Percentiles rank a stretch among this genome's conserved stretches.
Conservation (phyloP, 805 yeast species). For the Zygoascus biomembranicola region DNA sequence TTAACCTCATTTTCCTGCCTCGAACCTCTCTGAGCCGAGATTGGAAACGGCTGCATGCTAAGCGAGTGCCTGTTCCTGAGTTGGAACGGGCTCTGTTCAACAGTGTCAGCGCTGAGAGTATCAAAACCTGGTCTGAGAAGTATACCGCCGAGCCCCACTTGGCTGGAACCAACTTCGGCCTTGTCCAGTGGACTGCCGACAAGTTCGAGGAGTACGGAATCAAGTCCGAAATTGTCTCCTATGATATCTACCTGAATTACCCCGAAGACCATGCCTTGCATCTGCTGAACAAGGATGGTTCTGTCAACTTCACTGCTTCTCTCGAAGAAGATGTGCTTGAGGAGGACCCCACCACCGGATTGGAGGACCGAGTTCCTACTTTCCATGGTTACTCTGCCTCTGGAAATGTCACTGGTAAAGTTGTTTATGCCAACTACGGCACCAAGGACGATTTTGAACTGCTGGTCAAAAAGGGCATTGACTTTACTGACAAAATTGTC, state of each 20-base stretch:
- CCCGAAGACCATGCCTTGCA: slow-evolving; percentile 49
- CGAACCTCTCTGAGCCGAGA: slow-evolving; percentile 78
- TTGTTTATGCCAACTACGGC: slow-evolving; percentile 65
- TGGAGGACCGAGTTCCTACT: slow-evolving; percentile 51
- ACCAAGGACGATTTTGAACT: slow-evolving; percentile 48
- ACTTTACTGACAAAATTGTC: slow-evolving; percentile 50
- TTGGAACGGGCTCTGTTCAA: slow-evolving; percentile 53
- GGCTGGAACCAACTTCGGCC: slow-evolving; percentile 36
- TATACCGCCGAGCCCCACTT: slow-evolving; percentile 50
- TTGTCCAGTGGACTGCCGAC: slow-evolving; percentile 47
- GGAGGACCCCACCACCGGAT: slow-evolving; percentile 43
- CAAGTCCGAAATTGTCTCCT: slow-evolving; percentile 43
- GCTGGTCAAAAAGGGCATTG: slow-evolving; percentile 40
- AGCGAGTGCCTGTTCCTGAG: slow-evolving; percentile 58
- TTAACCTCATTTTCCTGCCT: slow-evolving; percentile 69
- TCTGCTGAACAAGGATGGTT: slow-evolving; percentile 30
- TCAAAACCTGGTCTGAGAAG: slow-evolving; percentile 44
- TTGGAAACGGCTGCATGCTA: slow-evolving; percentile 63
- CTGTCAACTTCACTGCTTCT: slow-evolving; percentile 42
- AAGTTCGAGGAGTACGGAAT: slow-evolving; percentile 57
- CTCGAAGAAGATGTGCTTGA: slow-evolving; percentile 44
- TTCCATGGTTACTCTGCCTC: slow-evolving; percentile 71
- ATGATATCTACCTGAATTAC: slow-evolving; percentile 54
- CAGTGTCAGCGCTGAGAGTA: slow-evolving; percentile 29
- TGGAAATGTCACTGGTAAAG: slow-evolving; percentile 64